Conservation (phyloP, 306 rosid genomes). For the Gastrolobium villosum region DNA sequence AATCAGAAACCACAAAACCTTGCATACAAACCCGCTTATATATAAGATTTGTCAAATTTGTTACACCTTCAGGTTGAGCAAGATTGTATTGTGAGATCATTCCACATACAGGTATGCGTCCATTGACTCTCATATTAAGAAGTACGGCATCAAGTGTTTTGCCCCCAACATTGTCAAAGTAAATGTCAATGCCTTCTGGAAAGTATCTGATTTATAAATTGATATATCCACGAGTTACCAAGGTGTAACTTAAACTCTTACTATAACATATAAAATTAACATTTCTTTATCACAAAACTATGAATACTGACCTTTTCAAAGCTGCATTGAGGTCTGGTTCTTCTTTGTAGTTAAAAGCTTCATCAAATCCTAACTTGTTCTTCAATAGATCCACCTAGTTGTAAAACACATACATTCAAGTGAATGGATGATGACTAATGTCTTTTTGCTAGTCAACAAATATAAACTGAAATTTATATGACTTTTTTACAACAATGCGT, state of each 20-base stretch:
- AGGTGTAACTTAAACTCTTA: too few species aligned
- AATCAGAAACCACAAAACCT: not conserved
- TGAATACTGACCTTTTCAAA: conserved; percentile 48
- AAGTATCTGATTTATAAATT: conserved; percentile 26
- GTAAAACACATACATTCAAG: not conserved
- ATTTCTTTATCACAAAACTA: not conserved
- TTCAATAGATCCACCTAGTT: conserved; percentile 49
- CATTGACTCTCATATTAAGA: not conserved
- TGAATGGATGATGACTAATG: not conserved
- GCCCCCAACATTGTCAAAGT: conserved; percentile 28
- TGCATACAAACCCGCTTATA: not conserved
- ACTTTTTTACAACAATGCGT: not conserved
- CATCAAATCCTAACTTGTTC: conserved; percentile 47
- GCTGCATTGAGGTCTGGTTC: conserved; percentile 49
- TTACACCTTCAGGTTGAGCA: conserved; percentile 14
- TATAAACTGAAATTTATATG: not conserved
- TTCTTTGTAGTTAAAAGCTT: conserved; percentile 53
- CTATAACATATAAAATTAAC: not conserved
- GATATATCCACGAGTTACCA: not conserved
- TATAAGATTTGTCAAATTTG: conserved; percentile 20
- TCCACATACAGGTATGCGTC: conserved; percentile 5
- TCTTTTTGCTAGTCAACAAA: not conserved
- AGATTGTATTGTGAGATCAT: conserved; percentile 8
- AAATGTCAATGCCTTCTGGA: conserved; percentile 36
- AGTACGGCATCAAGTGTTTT: conserved; percentile 32